Evolutionary conservation across 768 basidiomycete species (phyloP).

Genomic region (Mycena vulgaris): DNA sequence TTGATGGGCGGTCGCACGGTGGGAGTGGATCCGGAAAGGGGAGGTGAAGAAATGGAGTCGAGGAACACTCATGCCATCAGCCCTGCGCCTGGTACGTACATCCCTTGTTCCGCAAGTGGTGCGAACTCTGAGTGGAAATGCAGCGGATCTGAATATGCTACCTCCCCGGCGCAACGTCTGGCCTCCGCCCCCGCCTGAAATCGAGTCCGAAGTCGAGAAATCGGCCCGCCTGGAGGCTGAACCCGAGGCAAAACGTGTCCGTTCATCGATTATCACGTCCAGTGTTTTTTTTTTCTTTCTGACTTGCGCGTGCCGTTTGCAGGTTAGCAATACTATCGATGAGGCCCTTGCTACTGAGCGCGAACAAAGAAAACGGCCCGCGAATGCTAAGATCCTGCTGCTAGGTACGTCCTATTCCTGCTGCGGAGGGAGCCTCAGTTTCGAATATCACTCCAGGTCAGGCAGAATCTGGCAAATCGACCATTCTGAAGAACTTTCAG

Average conservation of each 20-base stretch:
- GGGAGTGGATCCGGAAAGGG: too few species aligned
- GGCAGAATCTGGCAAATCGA: conserved; percentile 79
- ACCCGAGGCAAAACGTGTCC: conserved; percentile 61
- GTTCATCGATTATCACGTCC: conserved; percentile 1
- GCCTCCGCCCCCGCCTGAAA: conserved; percentile 33
- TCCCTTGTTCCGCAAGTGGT: too few species aligned
- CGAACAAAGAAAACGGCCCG: conserved; percentile 56
- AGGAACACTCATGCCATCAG: too few species aligned
- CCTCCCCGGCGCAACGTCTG: conserved; percentile 36
- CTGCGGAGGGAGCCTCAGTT: conserved; percentile 5
- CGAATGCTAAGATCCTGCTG: conserved; percentile 67
- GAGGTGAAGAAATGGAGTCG: too few species aligned
- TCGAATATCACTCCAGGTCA: conserved; percentile 59
- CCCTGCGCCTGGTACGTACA: too few species aligned
- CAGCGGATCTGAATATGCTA: too few species aligned
- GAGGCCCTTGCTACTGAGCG: conserved; percentile 63
- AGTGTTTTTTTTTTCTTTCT: too few species aligned
- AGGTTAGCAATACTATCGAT: conserved; percentile 69
- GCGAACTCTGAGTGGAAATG: too few species aligned
- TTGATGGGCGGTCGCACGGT: too few species aligned
- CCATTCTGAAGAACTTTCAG: conserved; percentile 77
- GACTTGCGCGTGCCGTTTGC: conserved; percentile 19
- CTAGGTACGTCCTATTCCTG: conserved; percentile 60
- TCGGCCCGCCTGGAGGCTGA: conserved; percentile 32
- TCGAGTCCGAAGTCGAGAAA: conserved; percentile 16